Percentiles rank a stretch among this genome's conserved stretches.
phyloP scores from a whole-genome alignment of 345 rosid genomes.

The Euclidium syriacum region DNA sequence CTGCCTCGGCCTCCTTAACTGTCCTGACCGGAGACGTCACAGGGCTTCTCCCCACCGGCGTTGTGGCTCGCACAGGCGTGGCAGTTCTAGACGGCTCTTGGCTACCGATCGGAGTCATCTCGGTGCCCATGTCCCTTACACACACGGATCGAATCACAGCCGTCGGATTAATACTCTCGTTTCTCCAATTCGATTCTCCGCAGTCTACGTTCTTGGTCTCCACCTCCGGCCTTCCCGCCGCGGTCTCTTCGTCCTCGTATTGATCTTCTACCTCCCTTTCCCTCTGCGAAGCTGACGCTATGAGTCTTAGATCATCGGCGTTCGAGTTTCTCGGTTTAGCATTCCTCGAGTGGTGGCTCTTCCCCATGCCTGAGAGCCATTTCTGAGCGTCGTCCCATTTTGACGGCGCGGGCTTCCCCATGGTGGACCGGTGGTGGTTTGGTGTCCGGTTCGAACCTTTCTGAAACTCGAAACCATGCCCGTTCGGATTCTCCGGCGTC shows the following conservation, averaged over 20 bases:
- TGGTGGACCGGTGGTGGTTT: constrained; percentile 62
- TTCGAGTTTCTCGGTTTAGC: constrained; percentile 77
- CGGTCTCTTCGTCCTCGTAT: constrained; percentile 36
- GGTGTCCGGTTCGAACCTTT: constrained; percentile 49
- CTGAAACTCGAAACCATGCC: constrained; percentile 60
- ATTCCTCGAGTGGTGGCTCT: constrained; percentile 30
- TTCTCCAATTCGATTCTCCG: constrained; percentile 59
- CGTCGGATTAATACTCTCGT: constrained; percentile 37
- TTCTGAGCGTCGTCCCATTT: constrained; percentile 99
- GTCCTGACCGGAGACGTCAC: constrained; percentile 66
- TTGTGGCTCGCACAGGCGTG: constrained; percentile 72
- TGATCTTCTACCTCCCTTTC: constrained; percentile 62
- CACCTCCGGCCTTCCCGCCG: constrained; percentile 31
- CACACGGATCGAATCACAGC: constrained; percentile 60
- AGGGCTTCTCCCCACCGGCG: constrained; percentile 75
- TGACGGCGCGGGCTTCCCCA: constrained; percentile 88
- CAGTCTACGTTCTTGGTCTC: constrained; percentile 81
- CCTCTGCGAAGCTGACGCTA: constrained; percentile 70
- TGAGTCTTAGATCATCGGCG: constrained; percentile 83
- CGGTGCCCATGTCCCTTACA: constrained; percentile 95
- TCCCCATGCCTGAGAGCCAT: constrained; percentile 79
- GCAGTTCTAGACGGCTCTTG: constrained; percentile 91
- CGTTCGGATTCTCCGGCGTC: constrained; percentile 36
- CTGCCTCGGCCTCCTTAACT: constrained; percentile 28
- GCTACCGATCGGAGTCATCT: constrained; percentile 92